Evolutionary conservation across 23 red algal genomes (phyloP), one percentile per base, ranked within the genome.

Genomic region (Pyropia yezoensis): DNA sequence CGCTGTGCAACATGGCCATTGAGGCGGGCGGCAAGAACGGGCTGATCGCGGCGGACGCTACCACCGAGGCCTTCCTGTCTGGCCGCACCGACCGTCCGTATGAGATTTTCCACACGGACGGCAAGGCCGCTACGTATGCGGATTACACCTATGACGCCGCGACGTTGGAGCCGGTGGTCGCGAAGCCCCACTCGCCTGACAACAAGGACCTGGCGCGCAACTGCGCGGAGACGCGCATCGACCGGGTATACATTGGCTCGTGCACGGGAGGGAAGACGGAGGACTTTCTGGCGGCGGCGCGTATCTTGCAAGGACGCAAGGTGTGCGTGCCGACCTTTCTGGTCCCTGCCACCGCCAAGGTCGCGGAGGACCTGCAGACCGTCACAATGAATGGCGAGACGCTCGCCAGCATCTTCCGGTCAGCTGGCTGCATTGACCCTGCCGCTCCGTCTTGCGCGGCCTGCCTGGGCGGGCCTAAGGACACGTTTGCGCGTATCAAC

Each of bases 11-110:
- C 49, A 96, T 96, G 92, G 92, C 92, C n/a, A 88, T 96, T 50
- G 92, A 96, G 65, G 92, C 92, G 27, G 92, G 92, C 30, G 92
- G 92, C 6, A 96, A 96, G 85, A 96, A 96, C 54, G 92, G 85
- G 17, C 65, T 96, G 19, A 76, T 96, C 49, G 79, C 84, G 22
- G 68, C 85, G 3, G 92, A 96, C 65, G 51, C 79, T 28, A 66
- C 75, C 23, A 96, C 92, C 6, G 52, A 63, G 26, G 77, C 67
- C 12, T 96, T 90, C 56, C 55, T 96, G 47, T 32, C 66, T 15
- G 78, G 57, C 27, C 66, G 76, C 15, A 88, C 84, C 16, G 26
- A 76, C 4, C 73, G 74, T 29, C 74, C 83, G 30, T 89, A 66
- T 59, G 58, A 81, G 25, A 34, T 86, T 19, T 78, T 96, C 55